Conservation (phyloP, 1,284 basidiomycete species). For the Filobasidium uniguttulatum region DNA sequence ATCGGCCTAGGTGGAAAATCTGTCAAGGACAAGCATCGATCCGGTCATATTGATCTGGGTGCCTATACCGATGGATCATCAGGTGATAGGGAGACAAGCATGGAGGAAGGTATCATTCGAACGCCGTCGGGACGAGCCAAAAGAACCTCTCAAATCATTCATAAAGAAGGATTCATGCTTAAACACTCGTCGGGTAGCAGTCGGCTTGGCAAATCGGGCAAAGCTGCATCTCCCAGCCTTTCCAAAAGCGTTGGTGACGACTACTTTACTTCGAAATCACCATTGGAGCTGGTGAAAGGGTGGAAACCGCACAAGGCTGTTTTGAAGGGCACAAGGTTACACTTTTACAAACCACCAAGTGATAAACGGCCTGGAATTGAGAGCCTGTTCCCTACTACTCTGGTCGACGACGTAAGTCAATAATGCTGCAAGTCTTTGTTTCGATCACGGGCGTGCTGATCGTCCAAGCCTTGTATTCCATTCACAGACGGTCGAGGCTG, state of each 20-base stretch:
- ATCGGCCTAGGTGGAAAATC: neutral
- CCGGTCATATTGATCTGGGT: neutral
- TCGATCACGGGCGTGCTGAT: neutral
- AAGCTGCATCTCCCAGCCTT: slow-evolving; percentile 26
- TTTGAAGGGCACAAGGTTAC: slow-evolving; percentile 62
- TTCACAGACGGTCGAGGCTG: too few species aligned
- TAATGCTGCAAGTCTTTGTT: neutral
- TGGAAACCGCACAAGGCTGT: slow-evolving; percentile 74
- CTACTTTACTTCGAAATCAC: slow-evolving; percentile 1
- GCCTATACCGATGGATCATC: neutral
- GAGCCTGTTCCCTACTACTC: slow-evolving; percentile 53
- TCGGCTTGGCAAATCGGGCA: neutral
- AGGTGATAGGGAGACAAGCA: too few species aligned
- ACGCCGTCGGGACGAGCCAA: neutral
- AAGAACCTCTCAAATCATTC: slow-evolving; percentile 60
- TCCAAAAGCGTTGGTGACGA: slow-evolving; percentile 26
- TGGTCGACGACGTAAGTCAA: slow-evolving; percentile 37
- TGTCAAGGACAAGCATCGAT: neutral
- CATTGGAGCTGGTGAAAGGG: slow-evolving; percentile 42
- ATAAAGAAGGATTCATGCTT: slow-evolving; percentile 58
- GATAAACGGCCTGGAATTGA: slow-evolving; percentile 51
- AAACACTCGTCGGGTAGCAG: slow-evolving; percentile 44
- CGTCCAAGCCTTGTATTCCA: too few species aligned
- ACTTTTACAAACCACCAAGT: slow-evolving; percentile 63
- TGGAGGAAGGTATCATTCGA: neutral